Conservation (phyloP, 192 early-diverging fungal genomes). For the Helicostylum pulchrum region DNA sequence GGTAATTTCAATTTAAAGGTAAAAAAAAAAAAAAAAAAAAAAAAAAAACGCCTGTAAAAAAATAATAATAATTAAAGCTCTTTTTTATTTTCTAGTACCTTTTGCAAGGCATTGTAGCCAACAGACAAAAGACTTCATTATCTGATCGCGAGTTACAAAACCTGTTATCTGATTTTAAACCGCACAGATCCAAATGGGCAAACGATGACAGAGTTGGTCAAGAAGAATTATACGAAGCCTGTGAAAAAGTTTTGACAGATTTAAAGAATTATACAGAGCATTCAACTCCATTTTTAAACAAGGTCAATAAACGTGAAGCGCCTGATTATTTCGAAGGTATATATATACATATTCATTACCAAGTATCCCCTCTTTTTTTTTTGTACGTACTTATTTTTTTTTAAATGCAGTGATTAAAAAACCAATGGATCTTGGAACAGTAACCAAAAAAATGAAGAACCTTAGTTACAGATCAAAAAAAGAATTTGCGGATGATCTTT, state of each 20-base stretch:
- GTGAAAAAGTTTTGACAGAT: conserved; percentile 79
- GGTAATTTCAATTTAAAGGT: conserved; percentile 31
- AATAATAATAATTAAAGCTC: too few relatives aligned
- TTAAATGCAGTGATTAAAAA: conserved; percentile 71
- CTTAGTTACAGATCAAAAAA: conserved; percentile 83
- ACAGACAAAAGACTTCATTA: conserved; percentile 59
- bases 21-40: not conserved
- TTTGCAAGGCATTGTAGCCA: conserved; percentile 69
- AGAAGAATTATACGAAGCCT: conserved; percentile 87
- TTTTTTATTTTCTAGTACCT: conserved; percentile 73
- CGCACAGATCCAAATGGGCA: conserved; percentile 86
- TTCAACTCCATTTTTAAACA: conserved; percentile 79
- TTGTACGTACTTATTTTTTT: conserved; percentile 7
- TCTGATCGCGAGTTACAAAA: conserved; percentile 69
- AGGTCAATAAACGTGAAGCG: conserved; percentile 85
- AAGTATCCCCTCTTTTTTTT: too few relatives aligned
- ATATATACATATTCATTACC: too few relatives aligned
- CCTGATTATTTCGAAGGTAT: conserved; percentile 87
- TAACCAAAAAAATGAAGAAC: conserved; percentile 81
- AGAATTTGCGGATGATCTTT: conserved; percentile 84
- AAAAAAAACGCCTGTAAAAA: too few relatives aligned
- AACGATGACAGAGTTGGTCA: conserved; percentile 84
- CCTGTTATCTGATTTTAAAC: conserved; percentile 73
- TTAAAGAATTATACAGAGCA: conserved; percentile 80
- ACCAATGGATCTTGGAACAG: conserved; percentile 94